Percentiles rank a stretch among this genome's conserved stretches.
Evolutionary conservation across 768 basidiomycete genomes (phyloP).

Genomic region (Inosperma sp.): DNA sequence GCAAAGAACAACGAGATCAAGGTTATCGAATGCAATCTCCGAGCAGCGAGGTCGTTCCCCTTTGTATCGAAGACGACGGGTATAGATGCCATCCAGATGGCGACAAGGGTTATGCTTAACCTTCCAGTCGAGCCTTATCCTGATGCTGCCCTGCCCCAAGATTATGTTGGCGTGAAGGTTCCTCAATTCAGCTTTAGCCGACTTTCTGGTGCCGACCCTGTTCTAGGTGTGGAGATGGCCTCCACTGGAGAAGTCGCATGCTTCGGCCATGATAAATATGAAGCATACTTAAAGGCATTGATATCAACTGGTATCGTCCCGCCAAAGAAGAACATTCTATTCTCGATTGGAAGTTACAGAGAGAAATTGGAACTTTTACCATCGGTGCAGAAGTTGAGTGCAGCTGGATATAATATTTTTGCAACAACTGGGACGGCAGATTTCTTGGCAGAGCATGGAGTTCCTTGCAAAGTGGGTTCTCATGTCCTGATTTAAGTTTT

Average conservation of each 20-base stretch:
- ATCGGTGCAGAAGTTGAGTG: slow-evolving; percentile 90
- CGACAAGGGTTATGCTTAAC: slow-evolving; percentile 97
- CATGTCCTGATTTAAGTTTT: not conserved
- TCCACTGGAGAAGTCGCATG: slow-evolving; percentile 99
- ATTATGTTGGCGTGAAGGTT: slow-evolving; percentile 98
- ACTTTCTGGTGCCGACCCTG: slow-evolving; percentile 93
- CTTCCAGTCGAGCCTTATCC: slow-evolving; percentile 89
- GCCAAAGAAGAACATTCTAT: slow-evolving; percentile 96
- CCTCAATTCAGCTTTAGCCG: slow-evolving; percentile 99
- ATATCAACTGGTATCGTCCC: slow-evolving; percentile 93
- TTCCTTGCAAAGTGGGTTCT: slow-evolving; percentile 80
- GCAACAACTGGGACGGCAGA: slow-evolving; percentile 97
- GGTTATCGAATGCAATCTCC: slow-evolving; percentile 98
- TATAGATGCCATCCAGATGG: slow-evolving; percentile 97
- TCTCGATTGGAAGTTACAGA: slow-evolving; percentile 94
- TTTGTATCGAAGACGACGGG: slow-evolving; percentile 99
- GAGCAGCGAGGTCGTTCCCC: slow-evolving; percentile 96
- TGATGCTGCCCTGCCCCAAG: slow-evolving; percentile 75
- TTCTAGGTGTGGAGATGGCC: slow-evolving; percentile 99
- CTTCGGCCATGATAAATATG: slow-evolving; percentile 96
- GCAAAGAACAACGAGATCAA: slow-evolving; percentile 99
- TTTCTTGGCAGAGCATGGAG: slow-evolving; percentile 94
- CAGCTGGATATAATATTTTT: slow-evolving; percentile 92
- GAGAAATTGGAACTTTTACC: slow-evolving; percentile 97
- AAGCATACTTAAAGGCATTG: slow-evolving; percentile 95